Evolutionary conservation across 768 basidiomycete species (phyloP), one percentile per base, ranked within the genome.

Genomic region (Tylopilus subfusipes): DNA sequence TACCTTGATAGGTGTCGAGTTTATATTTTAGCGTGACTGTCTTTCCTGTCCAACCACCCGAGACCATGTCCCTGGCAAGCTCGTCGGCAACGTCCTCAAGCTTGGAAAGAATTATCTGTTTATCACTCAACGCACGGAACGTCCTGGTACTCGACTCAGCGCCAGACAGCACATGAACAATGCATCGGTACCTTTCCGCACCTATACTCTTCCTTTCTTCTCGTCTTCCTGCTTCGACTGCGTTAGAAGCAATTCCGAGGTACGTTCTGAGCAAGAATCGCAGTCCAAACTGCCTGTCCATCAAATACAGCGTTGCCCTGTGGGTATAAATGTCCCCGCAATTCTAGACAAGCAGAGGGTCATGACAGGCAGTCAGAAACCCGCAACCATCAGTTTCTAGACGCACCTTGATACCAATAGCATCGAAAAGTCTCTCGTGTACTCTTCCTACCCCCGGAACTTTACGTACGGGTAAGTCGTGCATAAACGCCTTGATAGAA

Each of bases 1-100:
- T 54, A 84, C 91, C 85, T 77, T 96, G 84, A 69, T 85, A 98
- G 1, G 86, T 93, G 65, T 95, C 87, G 31, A 92, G 79, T 73
- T 99, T 99, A 69, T 86, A 94, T 68, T 96, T 97, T 47, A 98
- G 77, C 0, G 92, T 96, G 30, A 98, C 78, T 0, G 93, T 97
- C 59, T 86, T 83, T 9, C 93, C 96, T 8, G 84, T 80, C 85
- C 93, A 99, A 29, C 90, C 86, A 42, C 78, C 77, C n/a, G 78
- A 70, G 25, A 77, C 73, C 82, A 98, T 85, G 65, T 97, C 94
- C 40, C 79, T 77, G 63, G 84, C 89, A 13, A 99, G 81, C 62
- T 93, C 88, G 2, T 78, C 80, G 1, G 93, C 87, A 33, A 97
- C 82, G 52, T 90, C 84, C 22, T 90, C 81, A 0, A 99, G 79